Base-by-base conservation (phyloP, 2,329 filamentous ascomycete genomes). In the Alternaria viburni region DNA sequence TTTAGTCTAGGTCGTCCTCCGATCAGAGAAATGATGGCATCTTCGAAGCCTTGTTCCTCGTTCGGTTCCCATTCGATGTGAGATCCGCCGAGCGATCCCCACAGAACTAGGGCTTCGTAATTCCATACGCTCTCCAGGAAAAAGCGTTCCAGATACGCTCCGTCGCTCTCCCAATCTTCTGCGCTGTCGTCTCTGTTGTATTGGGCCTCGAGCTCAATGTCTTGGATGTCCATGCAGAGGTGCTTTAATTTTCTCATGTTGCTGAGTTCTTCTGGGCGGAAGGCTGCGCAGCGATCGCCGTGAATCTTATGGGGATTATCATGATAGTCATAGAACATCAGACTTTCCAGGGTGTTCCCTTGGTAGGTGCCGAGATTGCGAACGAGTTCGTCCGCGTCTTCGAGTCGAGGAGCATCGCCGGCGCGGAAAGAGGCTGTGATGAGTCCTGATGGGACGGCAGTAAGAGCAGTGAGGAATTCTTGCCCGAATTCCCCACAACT, bases 271-370 rank as follows among this genome's bases (percentile, higher is more conserved):
- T 66, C 60, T 5, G 58, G 55, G 4, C 47, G 56, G 41, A 62
- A 65, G 49, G 46, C 58, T 15, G 5, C 8, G 30, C 51, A 36
- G 15, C 32, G 32, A 43, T 43, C 11, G 12, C 49, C 49, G 19
- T 23, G 49, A 3, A 51, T 51, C 3, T 8, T 36, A 15, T 19
- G 11, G n/a, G 26, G 28, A 13, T 12, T 11, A 13, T 46, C 50
- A 61, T 23, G 54, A 5, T 57, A 58, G 17, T 47, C 63, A 21
- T 68, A 68, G 26, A 64, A 59, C 60, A 66, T 68, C 6, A 68
- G 23, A 15, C 57, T 66, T 23, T 59, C 43, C 3, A 68, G 36
- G 7, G 60, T 61, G 0, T 23, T 13, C 12, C 44, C 30, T 19
- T 66, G 62, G 12, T 1, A 9, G 4, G 1, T 15, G 8, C 54